These are phyloP conservation scores for Chalciporus piperatus DNA, from an alignment of 768 basidiomycete genomes.

Conservation along the genomic window DNA sequence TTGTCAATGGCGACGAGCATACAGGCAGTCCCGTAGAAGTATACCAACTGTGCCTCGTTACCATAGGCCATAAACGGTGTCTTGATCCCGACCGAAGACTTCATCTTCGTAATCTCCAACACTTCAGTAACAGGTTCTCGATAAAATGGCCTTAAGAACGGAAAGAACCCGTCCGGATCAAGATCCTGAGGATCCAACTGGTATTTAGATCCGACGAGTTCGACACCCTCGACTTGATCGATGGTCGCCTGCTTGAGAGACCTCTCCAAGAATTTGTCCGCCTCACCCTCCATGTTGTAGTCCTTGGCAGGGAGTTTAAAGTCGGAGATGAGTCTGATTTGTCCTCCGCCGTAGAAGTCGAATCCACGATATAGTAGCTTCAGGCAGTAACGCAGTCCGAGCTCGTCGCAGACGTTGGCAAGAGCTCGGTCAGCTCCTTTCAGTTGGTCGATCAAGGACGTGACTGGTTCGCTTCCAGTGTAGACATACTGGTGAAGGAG, in stretches of 20 bases:
- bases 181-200: neutral
- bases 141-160: neutral
- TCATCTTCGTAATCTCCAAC: constrained; percentile 11
- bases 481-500: too few relatives aligned
- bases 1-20: constrained; percentile 11
- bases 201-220: neutral
- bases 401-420: constrained; percentile 2
- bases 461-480: too few relatives aligned
- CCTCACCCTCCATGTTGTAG: too few relatives aligned
- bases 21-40: constrained; percentile 15
- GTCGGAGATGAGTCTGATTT: neutral
- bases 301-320: neutral
- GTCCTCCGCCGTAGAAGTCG: neutral
- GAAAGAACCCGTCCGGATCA: neutral
- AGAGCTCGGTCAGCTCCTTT: constrained; percentile 4
- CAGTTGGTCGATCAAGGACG: neutral
- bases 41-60: constrained; percentile 1
- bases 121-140: constrained; percentile 6
- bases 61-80: constrained; percentile 1
- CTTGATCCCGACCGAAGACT: neutral
- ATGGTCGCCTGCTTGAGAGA: neutral
- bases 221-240: constrained; percentile 5
- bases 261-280: too few relatives aligned
- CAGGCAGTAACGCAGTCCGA: neutral
- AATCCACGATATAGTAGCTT: neutral